Base-by-base conservation (phyloP, 2,329 filamentous ascomycete genomes). In the Sarocladiaceae sp. region DNA sequence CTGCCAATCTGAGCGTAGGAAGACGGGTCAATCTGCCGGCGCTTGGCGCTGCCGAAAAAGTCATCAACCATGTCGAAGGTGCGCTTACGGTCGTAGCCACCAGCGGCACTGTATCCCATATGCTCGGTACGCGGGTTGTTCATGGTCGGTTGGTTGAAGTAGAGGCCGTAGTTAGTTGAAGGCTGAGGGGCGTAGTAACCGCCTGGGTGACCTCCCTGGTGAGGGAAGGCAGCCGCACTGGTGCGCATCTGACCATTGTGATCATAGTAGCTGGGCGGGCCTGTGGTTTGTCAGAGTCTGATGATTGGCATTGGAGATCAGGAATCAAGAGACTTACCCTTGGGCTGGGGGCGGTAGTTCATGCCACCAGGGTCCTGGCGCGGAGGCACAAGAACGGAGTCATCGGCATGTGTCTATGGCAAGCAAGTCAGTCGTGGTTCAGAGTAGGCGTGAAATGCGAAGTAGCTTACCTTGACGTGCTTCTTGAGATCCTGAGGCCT, bases 401-500 rank as follows among this genome's bases (percentile, higher is more conserved):
- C 93, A 65, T 97, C 93, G 62, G 93, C 93, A 67, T 97, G 93
- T 4, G 93, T 97, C 84, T 79, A 40, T 2, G 42, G 20, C 8
- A 37, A 20, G 15, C 37, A 3, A 20, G 53, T 48, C 12, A 48
- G 44, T n/a, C 10, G 8, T 3, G 31, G n/a, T 17, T 10, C 17
- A 20, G 11, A 8, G 15, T 35, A 10, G 2, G 25, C 23, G 15
- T 8, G n/a, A 4, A 11, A 23, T n/a, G 3, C 4, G 25, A 35
- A 29, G 55, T 40, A 52, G 51, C 68, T 57, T 68, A 82, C 78
- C 76, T 97, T 99, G 71, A 97, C 91, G 69, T 99, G 94, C 78
- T 99, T 99, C 84, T 99, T 97, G 63, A 99, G 71, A 76, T 99
- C 94, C 75, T 99, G 94, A 2, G 94, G 94, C 29, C 94, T 88